These are phyloP conservation scores for Betula pendula DNA, from an alignment of 306 rosid genomes.

Conservation along the genomic window DNA sequence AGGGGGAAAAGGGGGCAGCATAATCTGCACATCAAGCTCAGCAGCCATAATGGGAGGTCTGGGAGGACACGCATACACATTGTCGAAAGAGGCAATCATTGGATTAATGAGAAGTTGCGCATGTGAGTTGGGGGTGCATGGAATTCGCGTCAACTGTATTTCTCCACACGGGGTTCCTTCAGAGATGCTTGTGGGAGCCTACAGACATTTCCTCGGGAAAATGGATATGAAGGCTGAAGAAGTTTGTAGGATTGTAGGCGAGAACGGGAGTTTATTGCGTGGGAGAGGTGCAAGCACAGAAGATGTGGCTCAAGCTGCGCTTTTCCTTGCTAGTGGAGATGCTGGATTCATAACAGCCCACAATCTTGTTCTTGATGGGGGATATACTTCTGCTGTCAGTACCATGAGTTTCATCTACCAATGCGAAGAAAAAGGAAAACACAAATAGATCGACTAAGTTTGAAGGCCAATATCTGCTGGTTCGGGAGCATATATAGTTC, in stretches of 20 bases:
- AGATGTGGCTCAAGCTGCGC: constrained; percentile 71
- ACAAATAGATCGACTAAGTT: neutral
- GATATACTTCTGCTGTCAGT: constrained; percentile 57
- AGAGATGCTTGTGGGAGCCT: constrained; percentile 60
- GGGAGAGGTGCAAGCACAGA: constrained; percentile 54
- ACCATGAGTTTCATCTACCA: constrained; percentile 55
- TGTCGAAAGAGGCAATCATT: constrained; percentile 62
- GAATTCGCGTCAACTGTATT: constrained; percentile 70
- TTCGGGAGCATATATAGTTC: neutral
- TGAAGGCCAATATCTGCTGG: neutral
- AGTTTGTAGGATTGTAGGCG: constrained; percentile 42
- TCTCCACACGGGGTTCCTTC: constrained; percentile 86
- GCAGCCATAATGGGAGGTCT: constrained; percentile 76
- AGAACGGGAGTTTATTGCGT: constrained; percentile 55
- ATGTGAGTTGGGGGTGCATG: constrained; percentile 70
- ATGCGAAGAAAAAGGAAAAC: neutral
- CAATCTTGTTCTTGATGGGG: constrained; percentile 76
- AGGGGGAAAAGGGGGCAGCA: constrained; percentile 52
- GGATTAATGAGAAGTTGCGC: constrained; percentile 71
- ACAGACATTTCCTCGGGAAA: constrained; percentile 27
- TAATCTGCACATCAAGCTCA: constrained; percentile 73
- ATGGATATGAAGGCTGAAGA: constrained; percentile 46
- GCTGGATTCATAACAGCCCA: constrained; percentile 73
- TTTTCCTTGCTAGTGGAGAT: constrained; percentile 64
- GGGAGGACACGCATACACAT: constrained; percentile 61